Evolutionary conservation across 768 basidiomycete species (phyloP), one percentile per base, ranked within the genome.

Genomic region (Tricholoma saponaceum): DNA sequence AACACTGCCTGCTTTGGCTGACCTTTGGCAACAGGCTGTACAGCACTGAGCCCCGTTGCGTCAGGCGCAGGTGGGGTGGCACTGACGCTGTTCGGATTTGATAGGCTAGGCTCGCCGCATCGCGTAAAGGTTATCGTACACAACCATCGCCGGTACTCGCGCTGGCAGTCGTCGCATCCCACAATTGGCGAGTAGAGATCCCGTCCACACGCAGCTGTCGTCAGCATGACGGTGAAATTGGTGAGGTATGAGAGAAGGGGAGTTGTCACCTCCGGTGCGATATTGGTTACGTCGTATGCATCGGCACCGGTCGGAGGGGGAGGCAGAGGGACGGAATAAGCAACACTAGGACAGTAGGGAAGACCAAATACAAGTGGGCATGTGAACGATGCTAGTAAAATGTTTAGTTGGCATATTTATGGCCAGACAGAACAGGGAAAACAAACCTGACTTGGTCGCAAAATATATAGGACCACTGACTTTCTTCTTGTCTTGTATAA

Each of bases 121-220:
- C 92, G 83, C 13, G 90, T 83, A 65, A 95, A 80, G 8, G 85
- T 83, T 14, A 87, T 72, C 20, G 83, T 68, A 70, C 93, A 95
- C 32, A 90, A 79, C 91, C 91, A 95, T 32, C 73, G 76, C 32
- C 87, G 80, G 68, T 95, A 95, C 22, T 83, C 83, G 20, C 70
- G 69, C 60, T 86, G 82, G 64, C 92, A 95, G 67, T 90, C 86
- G 13, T 81, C 77, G 65, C 93, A 95, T 3, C 83, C 82, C 25
- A 89, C 83, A 20, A 93, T 70, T 0, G 89, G 87, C 5, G 90
- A 92, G 72, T 92, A 95, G 55, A 76, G 66, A 66, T 93, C 91
- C 26, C 89, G 81, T 16, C 90, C 89, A 67, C 93, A 95, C 1
- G 90, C 82, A 59, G 86, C 83, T 3, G 87, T 89, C 30, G 81